These are phyloP conservation scores for Calocera viscosa DNA, from an alignment of 768 basidiomycete genomes.

Conservation along the genomic window DNA sequence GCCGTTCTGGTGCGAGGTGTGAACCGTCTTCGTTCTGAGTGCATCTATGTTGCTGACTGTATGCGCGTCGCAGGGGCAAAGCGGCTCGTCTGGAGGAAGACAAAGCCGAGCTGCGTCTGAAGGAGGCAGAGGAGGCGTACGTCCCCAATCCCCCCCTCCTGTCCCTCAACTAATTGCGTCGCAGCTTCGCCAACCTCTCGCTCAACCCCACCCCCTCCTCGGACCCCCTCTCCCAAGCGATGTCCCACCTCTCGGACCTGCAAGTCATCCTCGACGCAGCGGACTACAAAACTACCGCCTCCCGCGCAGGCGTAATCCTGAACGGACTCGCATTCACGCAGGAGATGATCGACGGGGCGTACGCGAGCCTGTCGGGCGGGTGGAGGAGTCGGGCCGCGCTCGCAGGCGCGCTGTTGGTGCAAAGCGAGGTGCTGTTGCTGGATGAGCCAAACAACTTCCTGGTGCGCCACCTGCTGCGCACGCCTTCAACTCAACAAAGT, in stretches of 20 bases:
- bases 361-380: conserved; percentile 9
- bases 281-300: conserved; percentile 18
- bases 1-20: conserved; percentile 38
- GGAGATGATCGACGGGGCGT: conserved; percentile 11
- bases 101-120: conserved; percentile 1
- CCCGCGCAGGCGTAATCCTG: conserved; percentile 39
- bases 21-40: too few species aligned
- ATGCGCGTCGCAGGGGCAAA: not conserved
- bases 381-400: conserved; percentile 11
- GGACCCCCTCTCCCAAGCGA: conserved; percentile 10
- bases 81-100: conserved; percentile 1
- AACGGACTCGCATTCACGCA: conserved; percentile 45
- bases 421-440: conserved; percentile 8
- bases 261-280: conserved; percentile 17
- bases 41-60: too few species aligned
- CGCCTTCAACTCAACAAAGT: too few species aligned
- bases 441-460: conserved; percentile 15
- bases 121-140: conserved; percentile 8
- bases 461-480: too few species aligned
- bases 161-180: not conserved
- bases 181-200: not conserved
- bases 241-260: conserved; percentile 13
- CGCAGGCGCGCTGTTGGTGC: conserved; percentile 10
- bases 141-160: not conserved
- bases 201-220: not conserved